phyloP scores from a whole-genome alignment of 345 rosid genomes.

The Cardiospermum halicacabum region DNA sequence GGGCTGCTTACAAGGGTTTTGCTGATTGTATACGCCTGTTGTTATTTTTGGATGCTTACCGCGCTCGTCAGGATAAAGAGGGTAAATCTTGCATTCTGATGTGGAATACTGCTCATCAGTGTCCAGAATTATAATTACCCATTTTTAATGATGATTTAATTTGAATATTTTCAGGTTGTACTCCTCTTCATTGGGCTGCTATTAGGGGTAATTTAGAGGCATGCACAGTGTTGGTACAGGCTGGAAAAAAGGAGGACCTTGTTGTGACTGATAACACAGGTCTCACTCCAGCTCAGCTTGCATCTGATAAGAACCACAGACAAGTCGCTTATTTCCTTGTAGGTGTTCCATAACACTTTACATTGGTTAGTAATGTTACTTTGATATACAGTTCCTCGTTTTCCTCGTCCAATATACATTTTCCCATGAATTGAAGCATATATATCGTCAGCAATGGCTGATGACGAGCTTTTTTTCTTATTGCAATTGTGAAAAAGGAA shows the following conservation, averaged over 20 bases:
- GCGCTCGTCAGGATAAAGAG: slow-evolving; percentile 98
- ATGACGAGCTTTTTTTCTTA: slow-evolving; percentile 1
- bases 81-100: slow-evolving; percentile 32
- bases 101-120: neutral
- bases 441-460: slow-evolving; percentile 7
- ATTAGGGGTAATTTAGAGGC: slow-evolving; percentile 98
- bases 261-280: slow-evolving; percentile 85
- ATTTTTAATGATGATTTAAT: slow-evolving; percentile 5
- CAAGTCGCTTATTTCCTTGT: slow-evolving; percentile 99
- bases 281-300: slow-evolving; percentile 98
- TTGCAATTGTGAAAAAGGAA: neutral
- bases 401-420: slow-evolving; percentile 1
- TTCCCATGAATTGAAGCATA: neutral
- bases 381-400: slow-evolving; percentile 3
- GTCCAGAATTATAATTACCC: neutral
- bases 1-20: slow-evolving; percentile 99
- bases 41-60: slow-evolving; percentile 83
- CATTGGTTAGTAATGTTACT: slow-evolving; percentile 27
- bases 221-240: slow-evolving; percentile 95
- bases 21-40: slow-evolving; percentile 94
- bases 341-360: slow-evolving; percentile 47
- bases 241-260: slow-evolving; percentile 94
- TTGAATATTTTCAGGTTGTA: slow-evolving; percentile 58
- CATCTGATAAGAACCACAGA: slow-evolving; percentile 93
- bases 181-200: slow-evolving; percentile 99